Conservation (phyloP, 805 yeast species). For the Cyberlindnera maritima region DNA sequence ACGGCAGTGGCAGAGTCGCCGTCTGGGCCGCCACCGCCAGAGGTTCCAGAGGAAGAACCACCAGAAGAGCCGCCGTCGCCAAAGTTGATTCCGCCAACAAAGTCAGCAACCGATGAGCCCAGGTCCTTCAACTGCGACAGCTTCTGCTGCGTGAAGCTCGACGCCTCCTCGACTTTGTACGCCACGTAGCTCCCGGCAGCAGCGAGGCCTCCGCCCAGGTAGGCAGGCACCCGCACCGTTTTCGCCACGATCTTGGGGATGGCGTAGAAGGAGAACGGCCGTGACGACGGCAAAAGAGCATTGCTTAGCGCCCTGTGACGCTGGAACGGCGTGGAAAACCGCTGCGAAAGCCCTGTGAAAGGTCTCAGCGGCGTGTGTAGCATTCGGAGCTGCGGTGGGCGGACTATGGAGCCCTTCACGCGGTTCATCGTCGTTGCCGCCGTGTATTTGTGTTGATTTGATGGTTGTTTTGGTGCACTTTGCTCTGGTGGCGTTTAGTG, state of each 20-base stretch:
- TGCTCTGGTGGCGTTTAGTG: neutral
- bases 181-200: constrained; percentile 94
- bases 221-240: constrained; percentile 66
- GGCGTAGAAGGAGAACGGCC: constrained; percentile 29
- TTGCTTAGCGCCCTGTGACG: constrained; percentile 10
- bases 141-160: constrained; percentile 65
- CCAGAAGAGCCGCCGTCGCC: constrained; percentile 24
- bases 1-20: constrained; percentile 49
- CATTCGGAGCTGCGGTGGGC: neutral
- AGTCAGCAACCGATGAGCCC: constrained; percentile 51
- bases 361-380: neutral
- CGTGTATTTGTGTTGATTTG: neutral
- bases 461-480: neutral
- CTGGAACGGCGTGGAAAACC: neutral
- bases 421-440: neutral
- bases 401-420: neutral
- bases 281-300: constrained; percentile 7
- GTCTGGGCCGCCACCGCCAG: constrained; percentile 21
- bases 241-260: constrained; percentile 54
- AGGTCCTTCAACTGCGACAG: constrained; percentile 60
- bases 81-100: constrained; percentile 25
- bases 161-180: constrained; percentile 88
- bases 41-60: constrained; percentile 11
- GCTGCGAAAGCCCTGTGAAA: neutral
- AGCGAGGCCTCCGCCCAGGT: constrained; percentile 85